Conservation (phyloP, 768 basidiomycete species). For the Xerocomellus intermedius region DNA sequence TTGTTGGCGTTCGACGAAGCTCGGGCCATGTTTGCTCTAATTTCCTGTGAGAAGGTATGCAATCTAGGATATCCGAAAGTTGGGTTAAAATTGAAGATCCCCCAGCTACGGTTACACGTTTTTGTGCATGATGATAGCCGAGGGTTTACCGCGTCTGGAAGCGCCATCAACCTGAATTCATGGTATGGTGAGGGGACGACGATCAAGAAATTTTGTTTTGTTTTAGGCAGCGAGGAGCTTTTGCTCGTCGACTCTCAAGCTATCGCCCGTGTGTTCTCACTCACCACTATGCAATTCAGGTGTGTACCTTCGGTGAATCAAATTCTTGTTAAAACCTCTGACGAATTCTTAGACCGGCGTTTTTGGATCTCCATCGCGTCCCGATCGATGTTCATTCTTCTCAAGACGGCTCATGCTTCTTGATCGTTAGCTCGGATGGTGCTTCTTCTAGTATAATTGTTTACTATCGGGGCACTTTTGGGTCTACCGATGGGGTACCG, state of each 20-base stretch:
- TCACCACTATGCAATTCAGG: constrained; percentile 55
- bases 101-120: constrained; percentile 41
- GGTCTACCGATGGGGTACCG: constrained; percentile 44
- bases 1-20: constrained; percentile 52
- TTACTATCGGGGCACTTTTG: constrained; percentile 61
- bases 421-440: constrained; percentile 31
- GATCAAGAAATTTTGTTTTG: constrained; percentile 43
- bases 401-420: constrained; percentile 55
- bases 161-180: constrained; percentile 38
- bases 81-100: background rate
- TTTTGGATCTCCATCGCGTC: constrained; percentile 36
- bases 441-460: constrained; percentile 29
- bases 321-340: background rate
- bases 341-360: constrained; percentile 40
- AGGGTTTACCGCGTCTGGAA: constrained; percentile 42
- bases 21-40: constrained; percentile 46
- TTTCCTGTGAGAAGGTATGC: constrained; percentile 42
- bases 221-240: constrained; percentile 52
- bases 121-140: constrained; percentile 50
- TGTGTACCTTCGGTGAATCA: constrained; percentile 18
- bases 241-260: constrained; percentile 45
- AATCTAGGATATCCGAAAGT: background rate
- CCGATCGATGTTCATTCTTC: constrained; percentile 42
- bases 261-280: constrained; percentile 50
- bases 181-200: constrained; percentile 44